Base-by-base conservation (phyloP, 306 rosid genomes). In the Astragalus membranaceus region DNA sequence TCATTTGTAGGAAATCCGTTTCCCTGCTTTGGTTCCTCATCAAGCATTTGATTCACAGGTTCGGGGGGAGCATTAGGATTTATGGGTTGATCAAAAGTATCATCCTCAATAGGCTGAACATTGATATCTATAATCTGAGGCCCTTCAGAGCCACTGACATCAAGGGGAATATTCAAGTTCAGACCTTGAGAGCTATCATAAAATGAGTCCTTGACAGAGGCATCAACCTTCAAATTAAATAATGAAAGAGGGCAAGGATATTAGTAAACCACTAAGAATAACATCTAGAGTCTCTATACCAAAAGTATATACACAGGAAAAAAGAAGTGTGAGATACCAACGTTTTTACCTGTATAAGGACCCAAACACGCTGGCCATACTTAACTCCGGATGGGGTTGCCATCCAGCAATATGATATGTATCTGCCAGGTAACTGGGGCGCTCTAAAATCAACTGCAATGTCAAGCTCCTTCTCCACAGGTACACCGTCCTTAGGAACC, bases 301-400 rank as follows among this genome's bases (percentile, higher is more conserved):
- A 57, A 61, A 49, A 43, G 7, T 12, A 5, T 35, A 35, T 4
- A 51, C 54, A 26, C 30, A 60, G 12, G 29, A 44, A 33, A 10
- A 20, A 55, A 7, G 20, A 61, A 4, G 69, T n/a, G 20, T 15
- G 29, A 36, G 47, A 16, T 52, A 39, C 30, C 10, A 5, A 11
- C 62, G 67, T 36, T 80, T 39, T 59, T 57, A 95, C 99, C 92
- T 81, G 89, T 68, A 95, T 82, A 51, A 81, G 84, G 54, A 91
- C 97, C 99, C 99, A 95, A 63, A 91, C 89, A 69, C 92, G 91
- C 50, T 95, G 96, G 43, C 99, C 99, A 84, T 89, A 95, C 72
- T 51, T 82, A 48, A 86, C 86, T 39, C 97, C 97, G 33, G 91
- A 75, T 2, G 89, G 86, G 57, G 89, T 64, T 58, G 88, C 76